Evolutionary conservation across 2,329 filamentous ascomycete genomes (phyloP), one percentile per base, ranked within the genome.

Genomic region (Byssothecium circinans): DNA sequence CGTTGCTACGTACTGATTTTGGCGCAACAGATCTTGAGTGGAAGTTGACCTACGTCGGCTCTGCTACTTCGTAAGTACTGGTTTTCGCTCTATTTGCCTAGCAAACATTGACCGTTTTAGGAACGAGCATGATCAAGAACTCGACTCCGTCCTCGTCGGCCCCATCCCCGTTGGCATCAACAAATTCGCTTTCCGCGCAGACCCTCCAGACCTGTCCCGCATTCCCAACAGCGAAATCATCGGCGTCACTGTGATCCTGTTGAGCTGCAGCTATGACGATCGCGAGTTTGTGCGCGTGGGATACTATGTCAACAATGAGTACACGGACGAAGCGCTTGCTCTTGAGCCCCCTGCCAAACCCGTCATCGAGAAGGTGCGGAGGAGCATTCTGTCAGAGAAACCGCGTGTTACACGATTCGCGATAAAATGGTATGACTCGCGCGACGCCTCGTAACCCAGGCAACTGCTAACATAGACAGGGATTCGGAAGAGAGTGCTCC

Each of bases 291-390:
- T 99, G 32, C 91, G 94, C 58, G 92, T 99, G 34, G 94, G 94
- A 53, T 99, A 99, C 82, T 99, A 99, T 62, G 94, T 99, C 65
- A 99, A 97, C 81, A 99, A 99, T 66, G 95, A 99, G 74, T 99
- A 99, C 73, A 90, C 95, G 61, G 88, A 88, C 20, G 90, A 95
- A 64, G 89, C 95, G 71, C 81, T 99, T 54, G 87, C 84, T 62
- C 85, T 87, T 39, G 91, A 97, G 62, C 94, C 94, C 8, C 94
- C 94, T 6, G 81, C 90, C 48, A 96, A 96, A 78, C 91, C 91
- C 32, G 81, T 95, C 60, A 86, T 97, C 56, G 95, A 99, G 70
- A 89, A 91, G 65, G 90, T 99, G 55, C 84, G 84, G 58, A 87
- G 95, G 61, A 96, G 95, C 68, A 89, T 99, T 41, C 82, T 99